Conservation (phyloP, 768 basidiomycete genomes). For the Kwoniella botswanensis region DNA sequence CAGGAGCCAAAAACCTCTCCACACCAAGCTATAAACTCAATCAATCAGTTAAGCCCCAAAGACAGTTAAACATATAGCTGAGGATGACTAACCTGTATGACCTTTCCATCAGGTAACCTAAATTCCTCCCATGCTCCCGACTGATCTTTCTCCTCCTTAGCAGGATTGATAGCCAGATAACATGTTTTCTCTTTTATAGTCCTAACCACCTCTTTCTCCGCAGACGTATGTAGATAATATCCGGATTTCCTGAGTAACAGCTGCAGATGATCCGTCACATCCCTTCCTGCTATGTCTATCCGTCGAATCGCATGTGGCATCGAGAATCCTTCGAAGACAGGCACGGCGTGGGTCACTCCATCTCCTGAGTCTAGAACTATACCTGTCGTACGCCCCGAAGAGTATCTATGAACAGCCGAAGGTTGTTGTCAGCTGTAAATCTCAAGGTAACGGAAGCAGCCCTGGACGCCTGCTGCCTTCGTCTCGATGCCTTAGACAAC, state of each 20-base stretch:
- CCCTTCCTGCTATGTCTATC: slow-evolving; percentile 93
- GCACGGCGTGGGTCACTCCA: slow-evolving; percentile 97
- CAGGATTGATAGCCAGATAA: slow-evolving; percentile 88
- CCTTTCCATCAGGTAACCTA: slow-evolving; percentile 90
- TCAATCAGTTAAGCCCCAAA: neutral
- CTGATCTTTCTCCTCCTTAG: slow-evolving; percentile 92
- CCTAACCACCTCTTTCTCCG: slow-evolving; percentile 94
- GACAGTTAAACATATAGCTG: neutral
- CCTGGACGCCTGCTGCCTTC: no score
- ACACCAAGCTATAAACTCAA: slow-evolving; percentile 72
- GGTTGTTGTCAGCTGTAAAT: slow-evolving; percentile 9
- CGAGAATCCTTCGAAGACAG: slow-evolving; percentile 98
- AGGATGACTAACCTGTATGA: slow-evolving; percentile 71
- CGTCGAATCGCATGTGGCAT: slow-evolving; percentile 98
- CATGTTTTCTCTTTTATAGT: slow-evolving; percentile 99
- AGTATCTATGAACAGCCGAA: slow-evolving; percentile 69
- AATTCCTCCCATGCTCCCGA: slow-evolving; percentile 80
- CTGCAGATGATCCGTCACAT: slow-evolving; percentile 96
- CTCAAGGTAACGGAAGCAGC: neutral
- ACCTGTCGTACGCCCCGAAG: slow-evolving; percentile 97
- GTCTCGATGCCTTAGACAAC: slow-evolving; percentile 49
- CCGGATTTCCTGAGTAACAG: slow-evolving; percentile 91
- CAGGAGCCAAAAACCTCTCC: slow-evolving; percentile 95
- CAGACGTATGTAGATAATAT: slow-evolving; percentile 92
- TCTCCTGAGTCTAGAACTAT: slow-evolving; percentile 98